Conservation (phyloP, 768 basidiomycete species). For the Collybia mongolica region DNA sequence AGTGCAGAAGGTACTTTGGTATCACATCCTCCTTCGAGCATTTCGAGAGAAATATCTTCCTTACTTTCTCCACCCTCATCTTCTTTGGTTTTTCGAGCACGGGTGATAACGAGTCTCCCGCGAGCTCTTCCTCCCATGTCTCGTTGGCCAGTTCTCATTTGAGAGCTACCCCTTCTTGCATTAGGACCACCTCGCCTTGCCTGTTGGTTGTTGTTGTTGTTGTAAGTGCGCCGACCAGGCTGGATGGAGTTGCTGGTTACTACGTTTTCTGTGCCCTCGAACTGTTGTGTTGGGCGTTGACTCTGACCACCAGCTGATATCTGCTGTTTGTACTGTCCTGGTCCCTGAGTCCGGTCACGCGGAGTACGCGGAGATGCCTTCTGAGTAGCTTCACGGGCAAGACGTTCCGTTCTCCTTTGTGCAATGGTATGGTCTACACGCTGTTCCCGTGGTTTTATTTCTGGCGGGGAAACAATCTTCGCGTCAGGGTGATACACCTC, state of each 20-base stretch:
- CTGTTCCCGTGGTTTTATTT: background rate
- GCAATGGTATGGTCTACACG: conserved; percentile 9
- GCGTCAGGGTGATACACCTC: too few species aligned
- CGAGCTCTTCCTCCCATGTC: background rate
- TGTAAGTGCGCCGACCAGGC: too few species aligned
- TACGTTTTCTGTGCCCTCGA: background rate
- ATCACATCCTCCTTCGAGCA: conserved; percentile 19
- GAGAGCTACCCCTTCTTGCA: background rate
- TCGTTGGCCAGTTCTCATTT: background rate
- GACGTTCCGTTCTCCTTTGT: conserved; percentile 20
- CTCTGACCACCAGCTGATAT: background rate
- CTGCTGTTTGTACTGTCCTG: background rate
- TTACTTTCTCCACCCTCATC: conserved; percentile 1
- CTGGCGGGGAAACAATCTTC: background rate
- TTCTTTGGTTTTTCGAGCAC: background rate
- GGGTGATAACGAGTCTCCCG: background rate
- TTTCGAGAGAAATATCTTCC: conserved; percentile 19
- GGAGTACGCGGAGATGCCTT: background rate
- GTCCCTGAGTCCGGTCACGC: background rate
- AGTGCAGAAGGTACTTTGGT: conserved; percentile 14
- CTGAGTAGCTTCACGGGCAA: conserved; percentile 14
- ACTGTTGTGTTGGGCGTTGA: background rate
- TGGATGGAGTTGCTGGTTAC: too few species aligned
- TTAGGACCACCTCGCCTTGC: background rate
- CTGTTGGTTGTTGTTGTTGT: background rate